phyloP scores from a whole-genome alignment of 257 asterid species.

The Handroanthus guayacan region DNA sequence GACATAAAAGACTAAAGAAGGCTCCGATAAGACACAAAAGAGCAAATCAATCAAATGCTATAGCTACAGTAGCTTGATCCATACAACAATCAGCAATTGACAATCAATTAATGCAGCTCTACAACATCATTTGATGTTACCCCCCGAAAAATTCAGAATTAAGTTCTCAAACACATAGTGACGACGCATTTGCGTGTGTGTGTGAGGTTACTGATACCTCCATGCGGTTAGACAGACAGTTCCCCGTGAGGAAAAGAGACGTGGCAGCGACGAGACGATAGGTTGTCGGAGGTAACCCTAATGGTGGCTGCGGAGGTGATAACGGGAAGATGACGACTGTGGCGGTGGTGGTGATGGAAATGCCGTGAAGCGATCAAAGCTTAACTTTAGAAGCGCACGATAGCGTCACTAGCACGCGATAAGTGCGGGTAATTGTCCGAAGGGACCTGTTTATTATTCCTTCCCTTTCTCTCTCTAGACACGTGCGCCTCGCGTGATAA shows the following conservation, averaged over 20 bases:
- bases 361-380: conserved; percentile 15
- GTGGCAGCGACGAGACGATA: conserved; percentile 39
- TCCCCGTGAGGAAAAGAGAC: conserved; percentile 47
- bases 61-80: background rate
- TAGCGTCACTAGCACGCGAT: conserved; percentile 39
- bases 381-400: conserved; percentile 46
- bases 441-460: background rate
- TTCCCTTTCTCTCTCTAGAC: background rate
- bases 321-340: conserved; percentile 8
- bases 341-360: conserved; percentile 31
- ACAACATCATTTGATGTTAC: background rate
- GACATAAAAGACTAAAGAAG: conserved; percentile 18
- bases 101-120: conserved; percentile 19
- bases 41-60: conserved; percentile 26
- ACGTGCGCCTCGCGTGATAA: conserved; percentile 11
- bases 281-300: background rate
- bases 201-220: conserved; percentile 57
- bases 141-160: conserved; percentile 11
- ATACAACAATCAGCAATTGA: background rate
- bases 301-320: conserved; percentile 18
- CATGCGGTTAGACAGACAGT: conserved; percentile 63
- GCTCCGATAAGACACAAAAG: background rate
- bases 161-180: conserved; percentile 1
- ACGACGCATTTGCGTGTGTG: background rate
- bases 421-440: background rate